Evolutionary conservation across 2,329 filamentous ascomycete species (phyloP).

Genomic region (Penicillium sp.): DNA sequence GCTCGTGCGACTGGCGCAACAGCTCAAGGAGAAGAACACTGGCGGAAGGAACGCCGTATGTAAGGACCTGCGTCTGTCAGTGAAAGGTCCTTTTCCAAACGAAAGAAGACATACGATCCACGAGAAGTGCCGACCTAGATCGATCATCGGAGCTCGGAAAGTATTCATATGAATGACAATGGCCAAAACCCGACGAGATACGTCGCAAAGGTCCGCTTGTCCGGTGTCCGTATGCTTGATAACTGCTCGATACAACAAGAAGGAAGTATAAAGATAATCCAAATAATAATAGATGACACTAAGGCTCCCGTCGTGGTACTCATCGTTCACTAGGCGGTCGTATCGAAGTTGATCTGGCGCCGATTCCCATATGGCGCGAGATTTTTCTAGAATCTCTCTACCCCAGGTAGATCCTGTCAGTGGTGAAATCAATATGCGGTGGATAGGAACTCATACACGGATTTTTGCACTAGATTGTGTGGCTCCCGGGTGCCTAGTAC

Average conservation of each 20-base stretch:
- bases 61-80: conserved; percentile 25
- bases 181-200: conserved; percentile 31
- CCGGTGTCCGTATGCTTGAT: conserved; percentile 33
- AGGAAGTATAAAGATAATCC: conserved; percentile 36
- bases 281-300: conserved; percentile 30
- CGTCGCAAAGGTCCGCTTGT: conserved; percentile 32
- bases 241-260: conserved; percentile 34
- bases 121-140: conserved; percentile 33
- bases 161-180: conserved; percentile 30
- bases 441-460: conserved; percentile 24
- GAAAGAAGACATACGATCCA: conserved; percentile 31
- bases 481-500: conserved; percentile 27
- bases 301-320: conserved; percentile 19
- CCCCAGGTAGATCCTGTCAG: neutral
- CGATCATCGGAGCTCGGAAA: conserved; percentile 28
- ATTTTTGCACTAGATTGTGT: conserved; percentile 25
- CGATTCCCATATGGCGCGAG: conserved; percentile 25
- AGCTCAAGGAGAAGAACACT: conserved; percentile 36
- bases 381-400: conserved; percentile 28
- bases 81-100: neutral
- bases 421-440: neutral
- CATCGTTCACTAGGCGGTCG: conserved; percentile 16
- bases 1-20: conserved; percentile 31
- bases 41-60: conserved; percentile 34
- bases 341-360: conserved; percentile 29